Percentiles rank a stretch among this genome's conserved stretches.
Conservation (phyloP, 768 basidiomycete genomes). For the Coprinellus micaceus region DNA sequence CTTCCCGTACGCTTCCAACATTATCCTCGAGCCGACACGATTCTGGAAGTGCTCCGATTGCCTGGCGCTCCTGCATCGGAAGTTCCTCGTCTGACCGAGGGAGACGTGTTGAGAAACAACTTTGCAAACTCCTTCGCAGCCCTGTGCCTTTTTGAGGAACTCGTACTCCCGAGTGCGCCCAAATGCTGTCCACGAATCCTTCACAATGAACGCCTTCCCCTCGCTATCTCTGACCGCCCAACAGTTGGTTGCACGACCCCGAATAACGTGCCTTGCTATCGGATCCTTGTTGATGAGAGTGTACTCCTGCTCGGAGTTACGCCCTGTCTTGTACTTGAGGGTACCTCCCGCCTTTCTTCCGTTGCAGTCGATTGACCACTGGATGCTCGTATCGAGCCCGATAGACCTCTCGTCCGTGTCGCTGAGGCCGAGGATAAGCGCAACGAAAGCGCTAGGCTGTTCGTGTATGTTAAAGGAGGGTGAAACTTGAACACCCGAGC, state of each 20-base stretch:
- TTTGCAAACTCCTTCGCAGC: no score
- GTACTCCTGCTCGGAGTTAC: not conserved
- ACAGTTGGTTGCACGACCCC: not conserved
- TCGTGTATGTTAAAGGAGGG: not conserved
- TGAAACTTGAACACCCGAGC: not conserved
- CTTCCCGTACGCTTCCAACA: no score
- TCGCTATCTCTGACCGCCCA: not conserved
- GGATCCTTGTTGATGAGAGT: not conserved
- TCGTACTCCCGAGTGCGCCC: not conserved
- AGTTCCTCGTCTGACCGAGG: no score
- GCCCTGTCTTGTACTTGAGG: not conserved
- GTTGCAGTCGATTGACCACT: not conserved
- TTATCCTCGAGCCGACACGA: no score
- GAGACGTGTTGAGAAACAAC: no score
- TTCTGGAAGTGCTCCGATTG: no score
- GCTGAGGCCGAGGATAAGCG: not conserved
- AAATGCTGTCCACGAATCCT: not conserved
- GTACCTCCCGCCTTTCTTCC: not conserved
- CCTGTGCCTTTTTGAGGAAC: not conserved
- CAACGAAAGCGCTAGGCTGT: not conserved
- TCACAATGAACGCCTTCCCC: not conserved
- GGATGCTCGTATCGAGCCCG: constrained; percentile 1
- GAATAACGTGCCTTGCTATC: not conserved
- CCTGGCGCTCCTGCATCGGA: no score
- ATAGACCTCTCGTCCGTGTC: not conserved